Evolutionary conservation across 176 grass and related monocot genomes (phyloP).

Genomic region (Stipa capillata): DNA sequence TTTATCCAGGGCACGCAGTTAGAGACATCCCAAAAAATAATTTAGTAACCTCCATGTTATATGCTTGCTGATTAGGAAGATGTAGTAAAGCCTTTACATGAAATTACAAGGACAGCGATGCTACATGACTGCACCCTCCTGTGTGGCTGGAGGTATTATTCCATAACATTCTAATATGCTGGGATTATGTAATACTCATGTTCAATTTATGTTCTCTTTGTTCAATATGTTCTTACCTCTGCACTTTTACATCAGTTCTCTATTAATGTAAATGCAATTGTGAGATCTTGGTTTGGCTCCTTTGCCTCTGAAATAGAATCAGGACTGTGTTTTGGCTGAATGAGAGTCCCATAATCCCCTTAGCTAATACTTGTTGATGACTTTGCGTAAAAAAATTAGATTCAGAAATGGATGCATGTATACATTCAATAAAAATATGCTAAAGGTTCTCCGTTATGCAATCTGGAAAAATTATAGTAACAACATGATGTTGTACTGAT

Average conservation of each 20-base stretch:
- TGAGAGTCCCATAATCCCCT: background rate
- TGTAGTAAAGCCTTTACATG: slow-evolving; percentile 87
- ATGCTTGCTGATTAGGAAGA: slow-evolving; percentile 59
- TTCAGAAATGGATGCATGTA: background rate
- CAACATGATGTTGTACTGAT: background rate
- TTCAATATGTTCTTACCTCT: background rate
- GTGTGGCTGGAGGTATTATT: slow-evolving; percentile 81
- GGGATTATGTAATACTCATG: background rate
- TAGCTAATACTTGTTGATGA: background rate
- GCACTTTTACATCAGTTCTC: background rate
- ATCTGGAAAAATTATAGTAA: background rate
- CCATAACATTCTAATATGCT: background rate
- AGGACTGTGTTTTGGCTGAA: background rate
- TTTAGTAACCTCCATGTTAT: slow-evolving; percentile 1
- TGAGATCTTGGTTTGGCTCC: background rate
- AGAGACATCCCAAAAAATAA: background rate
- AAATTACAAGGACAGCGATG: slow-evolving; percentile 82
- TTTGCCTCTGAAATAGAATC: background rate
- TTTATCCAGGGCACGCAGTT: background rate
- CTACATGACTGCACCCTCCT: slow-evolving; percentile 97
- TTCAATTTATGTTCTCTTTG: background rate
- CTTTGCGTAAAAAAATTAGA: background rate
- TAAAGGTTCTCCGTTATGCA: background rate
- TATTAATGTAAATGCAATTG: background rate
- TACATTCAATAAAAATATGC: background rate